These are phyloP conservation scores for Kodamaea ohmeri DNA, from an alignment of 1,139 yeast genomes.

Conservation along the genomic window DNA sequence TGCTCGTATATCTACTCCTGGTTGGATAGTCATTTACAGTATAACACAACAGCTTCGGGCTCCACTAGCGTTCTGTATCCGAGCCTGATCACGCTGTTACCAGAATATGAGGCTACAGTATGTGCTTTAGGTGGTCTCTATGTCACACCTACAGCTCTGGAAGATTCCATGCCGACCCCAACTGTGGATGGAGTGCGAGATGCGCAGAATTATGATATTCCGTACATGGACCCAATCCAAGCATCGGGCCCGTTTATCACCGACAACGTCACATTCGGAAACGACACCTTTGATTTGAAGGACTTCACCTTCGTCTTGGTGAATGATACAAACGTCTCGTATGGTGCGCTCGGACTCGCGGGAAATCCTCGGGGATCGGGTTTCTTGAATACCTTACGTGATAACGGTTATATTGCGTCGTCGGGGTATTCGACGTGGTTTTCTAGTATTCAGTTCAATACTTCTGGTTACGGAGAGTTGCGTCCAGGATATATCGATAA, in stretches of 20 bases:
- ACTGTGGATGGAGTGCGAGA: constrained; percentile 16
- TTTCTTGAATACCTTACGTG: constrained; percentile 37
- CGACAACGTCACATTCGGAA: constrained; percentile 20
- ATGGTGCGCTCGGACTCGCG: constrained; percentile 55
- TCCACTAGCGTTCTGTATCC: constrained; percentile 5
- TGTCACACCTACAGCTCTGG: constrained; percentile 7
- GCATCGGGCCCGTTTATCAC: constrained; percentile 30
- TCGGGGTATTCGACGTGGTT: constrained; percentile 59
- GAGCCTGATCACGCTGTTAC: constrained; percentile 16
- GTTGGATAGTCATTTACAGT: constrained; percentile 9
- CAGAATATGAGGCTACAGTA: constrained; percentile 23
- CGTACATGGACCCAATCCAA: constrained; percentile 27
- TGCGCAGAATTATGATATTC: constrained; percentile 21
- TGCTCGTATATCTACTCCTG: constrained; percentile 25
- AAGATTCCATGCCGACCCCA: constrained; percentile 13
- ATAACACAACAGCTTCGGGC: background rate
- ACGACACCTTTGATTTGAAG: constrained; percentile 14
- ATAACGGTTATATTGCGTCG: constrained; percentile 35
- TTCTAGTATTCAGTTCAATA: constrained; percentile 17
- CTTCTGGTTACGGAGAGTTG: constrained; percentile 35
- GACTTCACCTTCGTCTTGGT: constrained; percentile 32
- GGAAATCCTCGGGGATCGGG: constrained; percentile 36
- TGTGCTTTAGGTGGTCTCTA: constrained; percentile 33
- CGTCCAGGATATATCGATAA: constrained; percentile 61
- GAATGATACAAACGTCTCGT: constrained; percentile 21